Evolutionary conservation across 768 basidiomycete species (phyloP), one percentile per base, ranked within the genome.

Genomic region (Hygrophoropsis aurantiaca): DNA sequence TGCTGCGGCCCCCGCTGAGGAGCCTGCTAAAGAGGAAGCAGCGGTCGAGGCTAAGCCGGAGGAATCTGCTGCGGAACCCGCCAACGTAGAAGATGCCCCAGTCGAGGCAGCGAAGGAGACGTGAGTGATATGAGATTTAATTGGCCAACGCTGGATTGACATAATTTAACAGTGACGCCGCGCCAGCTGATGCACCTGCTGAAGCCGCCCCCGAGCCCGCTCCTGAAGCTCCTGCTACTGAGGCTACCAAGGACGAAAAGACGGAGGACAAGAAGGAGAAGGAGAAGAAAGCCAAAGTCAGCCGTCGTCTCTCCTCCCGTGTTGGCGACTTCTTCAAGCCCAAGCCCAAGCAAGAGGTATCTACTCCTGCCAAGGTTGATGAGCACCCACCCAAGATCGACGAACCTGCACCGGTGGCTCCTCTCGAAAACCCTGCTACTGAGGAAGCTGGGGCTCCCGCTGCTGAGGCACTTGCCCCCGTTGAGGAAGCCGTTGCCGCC

Each of bases 351-450:
- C 56, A 70, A 11, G 85, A 88, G 61, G 79, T 82, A 27, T 61
- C 75, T 10, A 62, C 83, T 5, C 81, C 90, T 46, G 76, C 89
- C 38, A 93, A 91, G 77, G 88, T 93, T 47, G 86, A 91, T 53
- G 89, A 92, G 74, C 77, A 90, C 65, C 90, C 92, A 32, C 91
- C 92, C 55, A 83, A 84, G 75, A 87, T 94, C 56, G 92, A 91
- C 41, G 83, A 89, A 71, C 89, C 88, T 40, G 58, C 78, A 24
- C 86, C 86, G 10, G 81, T 93, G 53, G 90, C 88, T 45, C 91
- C 92, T 49, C 75, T 94, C 54, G 90, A 91, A 73, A 79, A 87
- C 65, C 84, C 88, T 30, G 84, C 83, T 16, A 69, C 76, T 18
- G 79, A 79, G 55, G 59, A 72, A 13, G 55, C 71, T 21, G 65